phyloP scores from a whole-genome alignment of 306 rosid species.

The Cicer pinnatifidum region DNA sequence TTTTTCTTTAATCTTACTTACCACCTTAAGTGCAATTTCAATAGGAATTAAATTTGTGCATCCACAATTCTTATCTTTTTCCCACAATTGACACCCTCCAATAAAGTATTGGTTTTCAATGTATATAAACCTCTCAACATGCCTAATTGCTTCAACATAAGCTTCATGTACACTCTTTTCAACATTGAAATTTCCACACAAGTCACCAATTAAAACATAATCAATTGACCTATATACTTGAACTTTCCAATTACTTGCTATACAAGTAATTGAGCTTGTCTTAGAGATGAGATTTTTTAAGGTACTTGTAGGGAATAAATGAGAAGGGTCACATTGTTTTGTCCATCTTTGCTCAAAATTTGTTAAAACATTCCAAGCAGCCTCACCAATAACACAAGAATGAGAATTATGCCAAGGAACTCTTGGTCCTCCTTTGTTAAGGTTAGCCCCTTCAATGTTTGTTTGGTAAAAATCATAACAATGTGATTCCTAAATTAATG shows the following conservation, averaged over 20 bases:
- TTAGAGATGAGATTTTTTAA: conserved; percentile 52
- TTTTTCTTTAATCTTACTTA: conserved; percentile 71
- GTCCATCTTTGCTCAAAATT: conserved; percentile 94
- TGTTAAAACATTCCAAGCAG: conserved; percentile 81
- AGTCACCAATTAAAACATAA: conserved; percentile 55
- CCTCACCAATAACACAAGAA: conserved; percentile 78
- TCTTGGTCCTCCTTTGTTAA: conserved; percentile 87
- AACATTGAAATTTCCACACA: conserved; percentile 56
- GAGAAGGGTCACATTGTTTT: conserved; percentile 74
- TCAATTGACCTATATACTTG: conserved; percentile 90
- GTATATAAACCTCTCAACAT: conserved; percentile 83
- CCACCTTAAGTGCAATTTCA: conserved; percentile 89
- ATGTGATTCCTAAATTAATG: conserved; percentile 68
- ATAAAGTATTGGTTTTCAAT: conserved; percentile 92
- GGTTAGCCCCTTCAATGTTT: conserved; percentile 68
- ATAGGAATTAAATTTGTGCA: conserved; percentile 79
- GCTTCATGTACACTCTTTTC: conserved; percentile 88
- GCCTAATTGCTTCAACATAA: conserved; percentile 83
- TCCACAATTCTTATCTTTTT: conserved; percentile 66
- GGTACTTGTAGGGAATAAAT: conserved; percentile 59
- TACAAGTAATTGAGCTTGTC: conserved; percentile 45
- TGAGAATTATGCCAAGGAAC: conserved; percentile 94
- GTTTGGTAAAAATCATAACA: conserved; percentile 78
- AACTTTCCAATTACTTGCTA: conserved; percentile 71
- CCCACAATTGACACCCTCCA: conserved; percentile 92